Evolutionary conservation across 176 grass and related monocot genomes (phyloP).

Genomic region (Secale cereale): DNA sequence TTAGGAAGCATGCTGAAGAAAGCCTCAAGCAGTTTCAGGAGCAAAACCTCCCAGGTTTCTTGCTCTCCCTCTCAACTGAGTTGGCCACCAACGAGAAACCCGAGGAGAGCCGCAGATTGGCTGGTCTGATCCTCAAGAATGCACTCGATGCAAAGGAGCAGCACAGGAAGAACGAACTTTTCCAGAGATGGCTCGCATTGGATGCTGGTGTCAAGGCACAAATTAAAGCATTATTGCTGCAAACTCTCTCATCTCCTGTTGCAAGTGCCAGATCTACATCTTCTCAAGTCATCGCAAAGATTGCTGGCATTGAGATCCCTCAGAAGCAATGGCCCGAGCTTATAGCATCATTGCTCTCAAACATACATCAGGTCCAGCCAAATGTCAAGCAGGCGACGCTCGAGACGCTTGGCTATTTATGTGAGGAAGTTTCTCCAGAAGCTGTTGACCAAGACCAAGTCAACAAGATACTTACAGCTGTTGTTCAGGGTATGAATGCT

Average conservation of each 20-base stretch:
- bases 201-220: constrained; percentile 61
- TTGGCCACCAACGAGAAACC: constrained; percentile 73
- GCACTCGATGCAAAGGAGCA: constrained; percentile 80
- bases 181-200: constrained; percentile 78
- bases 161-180: constrained; percentile 68
- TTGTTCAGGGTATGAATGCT: constrained; percentile 94
- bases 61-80: constrained; percentile 62
- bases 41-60: constrained; percentile 69
- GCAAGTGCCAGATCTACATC: constrained; percentile 78
- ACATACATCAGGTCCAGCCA: constrained; percentile 81
- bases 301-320: constrained; percentile 81
- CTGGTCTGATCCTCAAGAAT: constrained; percentile 84
- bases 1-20: constrained; percentile 78
- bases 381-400: constrained; percentile 70
- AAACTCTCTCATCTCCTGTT: constrained; percentile 70
- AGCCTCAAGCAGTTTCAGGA: constrained; percentile 84
- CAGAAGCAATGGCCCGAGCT: constrained; percentile 85
- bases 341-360: constrained; percentile 60
- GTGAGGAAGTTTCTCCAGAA: constrained; percentile 80
- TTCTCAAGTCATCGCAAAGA: constrained; percentile 84
- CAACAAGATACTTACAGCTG: constrained; percentile 83
- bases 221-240: constrained; percentile 61
- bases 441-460: constrained; percentile 79
- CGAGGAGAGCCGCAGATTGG: constrained; percentile 67
- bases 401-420: constrained; percentile 86